Percentiles rank a stretch among this genome's conserved stretches.
phyloP scores from a whole-genome alignment of 176 grass and related monocot genomes.

The Zizania latifolia region DNA sequence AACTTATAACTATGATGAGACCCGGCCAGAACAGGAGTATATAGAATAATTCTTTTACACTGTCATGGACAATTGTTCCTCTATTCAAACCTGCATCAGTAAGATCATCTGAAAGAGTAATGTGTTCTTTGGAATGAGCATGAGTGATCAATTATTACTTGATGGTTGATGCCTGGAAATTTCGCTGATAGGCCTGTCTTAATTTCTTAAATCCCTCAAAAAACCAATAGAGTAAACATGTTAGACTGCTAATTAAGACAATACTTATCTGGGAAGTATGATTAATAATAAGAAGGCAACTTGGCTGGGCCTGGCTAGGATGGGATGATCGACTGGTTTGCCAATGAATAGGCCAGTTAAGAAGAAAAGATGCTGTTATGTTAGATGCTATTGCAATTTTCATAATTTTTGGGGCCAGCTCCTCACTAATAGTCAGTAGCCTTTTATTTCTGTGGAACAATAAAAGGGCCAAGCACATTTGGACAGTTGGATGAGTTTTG shows the following conservation, averaged over 20 bases:
- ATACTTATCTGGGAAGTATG: too few relatives aligned
- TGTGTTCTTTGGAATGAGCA: not conserved
- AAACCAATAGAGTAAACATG: too few relatives aligned
- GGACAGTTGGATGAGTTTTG: not conserved
- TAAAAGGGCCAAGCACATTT: not conserved
- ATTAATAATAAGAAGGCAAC: too few relatives aligned
- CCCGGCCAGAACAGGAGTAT: not conserved
- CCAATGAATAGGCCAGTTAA: too few relatives aligned
- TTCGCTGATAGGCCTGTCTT: too few relatives aligned
- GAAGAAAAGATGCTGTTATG: not conserved
- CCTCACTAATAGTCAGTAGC: conserved; percentile 2
- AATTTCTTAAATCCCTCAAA: too few relatives aligned
- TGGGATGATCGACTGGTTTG: too few relatives aligned
- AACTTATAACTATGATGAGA: conserved; percentile 8
- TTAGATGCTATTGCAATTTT: not conserved
- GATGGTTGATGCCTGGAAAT: too few relatives aligned
- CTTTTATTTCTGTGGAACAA: too few relatives aligned
- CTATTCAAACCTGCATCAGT: not conserved
- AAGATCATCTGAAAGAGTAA: not conserved
- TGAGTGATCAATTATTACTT: not conserved
- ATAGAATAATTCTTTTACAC: not conserved
- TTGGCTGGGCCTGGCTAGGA: too few relatives aligned
- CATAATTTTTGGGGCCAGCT: not conserved
- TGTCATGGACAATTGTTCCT: not conserved
- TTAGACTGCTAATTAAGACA: too few relatives aligned